Evolutionary conservation across 768 basidiomycete genomes (phyloP), one percentile per base, ranked within the genome.

Genomic region (Porpolomopsis calyptriformis): DNA sequence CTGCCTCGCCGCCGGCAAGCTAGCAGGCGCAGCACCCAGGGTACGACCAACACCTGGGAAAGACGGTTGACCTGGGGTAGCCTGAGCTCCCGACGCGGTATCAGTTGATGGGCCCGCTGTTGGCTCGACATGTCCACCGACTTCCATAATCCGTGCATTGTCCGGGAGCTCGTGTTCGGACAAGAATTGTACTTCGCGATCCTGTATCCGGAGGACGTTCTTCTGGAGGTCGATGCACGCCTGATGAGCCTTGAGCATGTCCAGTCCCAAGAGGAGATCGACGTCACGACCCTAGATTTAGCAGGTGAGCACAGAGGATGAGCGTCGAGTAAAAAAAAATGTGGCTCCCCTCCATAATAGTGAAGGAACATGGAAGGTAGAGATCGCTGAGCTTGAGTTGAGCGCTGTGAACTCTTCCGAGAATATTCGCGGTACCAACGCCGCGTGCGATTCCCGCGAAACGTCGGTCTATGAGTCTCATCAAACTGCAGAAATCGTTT

Each of bases 231-330:
- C 96, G 61, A 99, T 97, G 57, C 82, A 87, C 4, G 92, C 94
- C 59, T 96, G 92, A 60, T 97, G 88, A 0, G 92, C 87, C 64
- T 91, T 97, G 50, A 98, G 78, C 96, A 98, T 98, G 72, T 99
- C 96, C n/a, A 99, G 74, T 5, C 96, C 96, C 34, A 99, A 82
- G 2, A 99, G 70, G n/a, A 99, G 78, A 58, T 98, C 94, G 38
- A 98, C 91, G 47, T 86, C 82, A 25, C 82, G 78, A 29, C 92
- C 92, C 86, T 91, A 47, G 24, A 20, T 20, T 36, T n/a, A 37
- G 23, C 31, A 25, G 20, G 14, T 7, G 29, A 7, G 29, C 7
- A 7, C 29, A 31, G 19, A 26, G 40, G 24, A 16, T 46, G 43
- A 31, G 40, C 22, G 14, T 2, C 22, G 43, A 16, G 33, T 45